Percentiles rank a stretch among this genome's conserved stretches.
Conservation (phyloP, 345 rosid species). For the Hibiscus mutabilis region DNA sequence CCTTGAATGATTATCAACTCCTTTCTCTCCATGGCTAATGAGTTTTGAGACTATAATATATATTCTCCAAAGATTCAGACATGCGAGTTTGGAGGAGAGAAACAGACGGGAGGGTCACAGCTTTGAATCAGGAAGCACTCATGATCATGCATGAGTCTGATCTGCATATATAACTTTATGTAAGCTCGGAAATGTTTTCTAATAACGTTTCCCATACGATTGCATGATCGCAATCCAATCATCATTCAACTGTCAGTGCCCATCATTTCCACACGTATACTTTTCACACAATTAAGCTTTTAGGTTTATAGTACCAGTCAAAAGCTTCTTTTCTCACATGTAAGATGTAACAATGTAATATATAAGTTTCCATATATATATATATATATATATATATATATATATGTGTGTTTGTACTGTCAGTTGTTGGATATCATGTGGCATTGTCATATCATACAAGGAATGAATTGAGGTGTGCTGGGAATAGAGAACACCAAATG, state of each 20-base stretch:
- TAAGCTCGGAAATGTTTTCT: conserved; percentile 18
- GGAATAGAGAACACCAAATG: not conserved
- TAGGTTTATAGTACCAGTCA: too few species aligned
- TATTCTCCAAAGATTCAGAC: conserved; percentile 15
- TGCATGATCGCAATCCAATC: conserved; percentile 22
- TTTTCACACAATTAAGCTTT: too few species aligned
- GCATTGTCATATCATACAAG: too few species aligned
- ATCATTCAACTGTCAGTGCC: conserved; percentile 24
- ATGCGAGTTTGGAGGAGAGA: conserved; percentile 1
- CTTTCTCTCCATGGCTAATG: not conserved
- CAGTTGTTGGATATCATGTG: too few species aligned
- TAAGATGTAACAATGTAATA: too few species aligned
- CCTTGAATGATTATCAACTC: not conserved
- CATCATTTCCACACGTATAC: conserved; percentile 9
- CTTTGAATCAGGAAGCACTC: conserved; percentile 8
- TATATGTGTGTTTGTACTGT: too few species aligned
- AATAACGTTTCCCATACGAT: conserved; percentile 21
- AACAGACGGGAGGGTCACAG: not conserved
- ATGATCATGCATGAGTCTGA: conserved; percentile 23
- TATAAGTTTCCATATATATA: too few species aligned
- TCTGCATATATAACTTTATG: conserved; percentile 15
- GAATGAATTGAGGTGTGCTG: too few species aligned
- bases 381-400: too few species aligned
- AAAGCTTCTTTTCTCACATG: too few species aligned
- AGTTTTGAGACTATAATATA: conserved; percentile 3